Conservation (phyloP, 768 basidiomycete genomes). For the Tulasnella sp. region DNA sequence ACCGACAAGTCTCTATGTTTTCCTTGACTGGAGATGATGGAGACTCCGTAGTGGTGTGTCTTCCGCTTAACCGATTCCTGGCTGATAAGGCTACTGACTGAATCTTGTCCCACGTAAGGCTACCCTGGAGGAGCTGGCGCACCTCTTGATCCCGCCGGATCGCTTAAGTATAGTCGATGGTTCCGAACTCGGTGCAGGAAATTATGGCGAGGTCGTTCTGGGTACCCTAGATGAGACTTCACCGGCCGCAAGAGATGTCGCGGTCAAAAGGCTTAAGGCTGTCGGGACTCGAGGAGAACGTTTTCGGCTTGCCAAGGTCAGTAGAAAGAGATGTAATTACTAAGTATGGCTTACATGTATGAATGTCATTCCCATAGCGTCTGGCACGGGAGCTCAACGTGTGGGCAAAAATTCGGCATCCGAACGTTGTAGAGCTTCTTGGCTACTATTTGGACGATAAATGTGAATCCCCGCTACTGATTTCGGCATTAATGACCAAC, state of each 20-base stretch:
- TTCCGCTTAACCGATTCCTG: too few species aligned
- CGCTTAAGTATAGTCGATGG: background rate
- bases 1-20: background rate
- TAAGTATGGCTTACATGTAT: background rate
- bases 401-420: background rate
- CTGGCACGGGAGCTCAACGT: background rate
- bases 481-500: background rate
- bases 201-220: background rate
- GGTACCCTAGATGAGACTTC: background rate
- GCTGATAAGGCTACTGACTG: too few species aligned
- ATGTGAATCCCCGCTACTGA: background rate
- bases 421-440: background rate
- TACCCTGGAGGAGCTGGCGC: background rate
- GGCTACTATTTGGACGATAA: background rate
- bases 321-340: accelerated
- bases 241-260: background rate
- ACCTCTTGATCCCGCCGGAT: background rate
- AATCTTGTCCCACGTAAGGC: background rate
- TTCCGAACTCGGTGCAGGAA: background rate
- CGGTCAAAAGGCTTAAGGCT: background rate
- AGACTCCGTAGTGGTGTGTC: background rate
- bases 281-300: background rate
- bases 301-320: background rate
- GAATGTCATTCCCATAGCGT: background rate
- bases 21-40: background rate